phyloP scores from a whole-genome alignment of 176 grass and related monocot species.

The Otatea glauca region DNA sequence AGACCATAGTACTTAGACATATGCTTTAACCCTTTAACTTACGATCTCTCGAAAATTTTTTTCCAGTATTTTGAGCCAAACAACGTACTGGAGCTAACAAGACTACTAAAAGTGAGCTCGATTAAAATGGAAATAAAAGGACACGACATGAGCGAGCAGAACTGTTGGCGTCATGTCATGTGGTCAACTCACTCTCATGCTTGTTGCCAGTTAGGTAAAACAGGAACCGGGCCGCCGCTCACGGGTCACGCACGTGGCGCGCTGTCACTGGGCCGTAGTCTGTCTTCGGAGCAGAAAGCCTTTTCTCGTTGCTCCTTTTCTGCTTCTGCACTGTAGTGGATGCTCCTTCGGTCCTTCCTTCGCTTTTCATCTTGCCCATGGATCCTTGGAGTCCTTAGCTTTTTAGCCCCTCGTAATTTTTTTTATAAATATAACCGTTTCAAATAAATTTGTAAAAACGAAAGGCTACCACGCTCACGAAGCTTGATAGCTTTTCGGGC shows the following conservation, averaged over 20 bases:
- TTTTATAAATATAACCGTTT: no score
- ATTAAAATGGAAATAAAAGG: neutral
- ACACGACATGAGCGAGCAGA: neutral
- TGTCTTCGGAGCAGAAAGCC: neutral
- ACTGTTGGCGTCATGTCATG: neutral
- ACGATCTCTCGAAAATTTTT: no score
- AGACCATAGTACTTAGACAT: no score
- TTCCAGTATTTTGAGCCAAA: no score
- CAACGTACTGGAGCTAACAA: neutral
- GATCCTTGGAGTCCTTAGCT: neutral
- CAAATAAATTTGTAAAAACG: no score
- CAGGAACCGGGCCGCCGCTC: no score
- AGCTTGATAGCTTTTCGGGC: no score
- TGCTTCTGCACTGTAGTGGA: neutral
- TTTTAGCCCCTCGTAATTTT: no score
- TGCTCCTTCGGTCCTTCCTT: neutral
- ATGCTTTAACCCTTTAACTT: no score
- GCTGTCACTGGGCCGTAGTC: neutral
- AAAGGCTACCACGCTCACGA: no score
- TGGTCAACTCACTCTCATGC: neutral
- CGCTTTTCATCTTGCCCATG: constrained; percentile 26
- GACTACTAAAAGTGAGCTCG: neutral
- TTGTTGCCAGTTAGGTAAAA: neutral
- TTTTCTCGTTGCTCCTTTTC: neutral
- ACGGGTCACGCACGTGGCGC: neutral